A percentile compares a stretch with the other conserved stretches of the same genome.
phyloP scores from a whole-genome alignment of 441 rosid species.

The Isatis lusitanica region DNA sequence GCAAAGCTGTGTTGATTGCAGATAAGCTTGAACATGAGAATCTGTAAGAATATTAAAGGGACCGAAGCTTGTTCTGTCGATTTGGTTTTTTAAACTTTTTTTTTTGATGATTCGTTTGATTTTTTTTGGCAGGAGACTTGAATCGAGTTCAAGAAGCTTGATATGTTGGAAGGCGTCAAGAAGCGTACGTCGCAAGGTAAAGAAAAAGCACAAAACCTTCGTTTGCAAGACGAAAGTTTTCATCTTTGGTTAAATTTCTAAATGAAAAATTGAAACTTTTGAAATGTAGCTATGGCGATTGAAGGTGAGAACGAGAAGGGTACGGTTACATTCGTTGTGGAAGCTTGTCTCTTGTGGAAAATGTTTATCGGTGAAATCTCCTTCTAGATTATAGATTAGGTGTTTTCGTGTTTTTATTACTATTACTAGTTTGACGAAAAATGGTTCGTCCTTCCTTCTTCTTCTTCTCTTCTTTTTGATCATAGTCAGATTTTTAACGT shows the following conservation, averaged over 20 bases:
- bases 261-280: background rate
- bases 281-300: conserved; percentile 63
- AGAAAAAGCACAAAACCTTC: background rate
- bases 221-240: background rate
- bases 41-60: conserved; percentile 58
- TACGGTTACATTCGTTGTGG: conserved; percentile 57
- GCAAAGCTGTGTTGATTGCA: conserved; percentile 85
- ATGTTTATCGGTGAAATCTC: conserved; percentile 66
- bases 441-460: background rate
- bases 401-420: background rate
- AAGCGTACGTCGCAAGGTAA: conserved; percentile 74
- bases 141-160: conserved; percentile 79
- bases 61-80: background rate
- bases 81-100: background rate
- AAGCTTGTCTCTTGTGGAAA: conserved; percentile 79
- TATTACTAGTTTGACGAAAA: background rate
- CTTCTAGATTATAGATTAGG: conserved; percentile 9
- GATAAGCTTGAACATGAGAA: conserved; percentile 96
- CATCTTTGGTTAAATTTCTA: background rate
- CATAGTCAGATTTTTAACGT: background rate
- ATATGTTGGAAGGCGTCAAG: conserved; percentile 84
- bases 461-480: background rate
- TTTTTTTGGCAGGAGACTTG: conserved; percentile 76
- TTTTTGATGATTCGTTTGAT: background rate
- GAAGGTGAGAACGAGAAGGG: conserved; percentile 56